A percentile compares a stretch with the other conserved stretches of the same genome.
These are phyloP conservation scores for Picea mariana DNA, from an alignment of 83 land plant genomes.

Conservation along the genomic window DNA sequence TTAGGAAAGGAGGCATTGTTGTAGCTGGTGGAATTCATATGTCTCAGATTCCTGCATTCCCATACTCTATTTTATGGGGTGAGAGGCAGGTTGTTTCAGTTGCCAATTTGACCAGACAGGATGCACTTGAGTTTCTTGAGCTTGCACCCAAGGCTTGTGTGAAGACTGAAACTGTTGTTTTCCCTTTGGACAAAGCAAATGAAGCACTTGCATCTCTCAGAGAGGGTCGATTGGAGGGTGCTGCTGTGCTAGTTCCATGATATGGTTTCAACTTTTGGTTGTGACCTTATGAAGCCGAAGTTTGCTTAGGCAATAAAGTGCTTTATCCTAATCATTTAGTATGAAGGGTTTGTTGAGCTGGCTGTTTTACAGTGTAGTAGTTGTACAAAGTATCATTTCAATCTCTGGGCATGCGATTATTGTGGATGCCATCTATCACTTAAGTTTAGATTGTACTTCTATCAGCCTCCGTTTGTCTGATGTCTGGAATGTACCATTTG, in stretches of 20 bases:
- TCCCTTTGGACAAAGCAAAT: slow-evolving; percentile 29
- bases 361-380: no score
- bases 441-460: no score
- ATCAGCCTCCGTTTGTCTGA: no score
- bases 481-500: no score
- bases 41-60: slow-evolving; percentile 30
- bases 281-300: no score
- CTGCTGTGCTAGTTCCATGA: slow-evolving; percentile 33
- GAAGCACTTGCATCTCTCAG: slow-evolving; percentile 27
- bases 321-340: no score
- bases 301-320: no score
- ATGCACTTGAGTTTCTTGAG: slow-evolving; percentile 29
- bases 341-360: no score
- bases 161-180: slow-evolving; percentile 24
- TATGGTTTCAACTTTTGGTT: neutral
- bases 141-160: slow-evolving; percentile 21
- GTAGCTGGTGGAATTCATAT: slow-evolving; percentile 31
- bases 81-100: slow-evolving; percentile 30
- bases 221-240: slow-evolving; percentile 23
- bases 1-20: slow-evolving; percentile 28
- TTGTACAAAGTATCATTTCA: no score
- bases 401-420: no score
- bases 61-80: slow-evolving; percentile 31
- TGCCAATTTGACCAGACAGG: slow-evolving; percentile 31
- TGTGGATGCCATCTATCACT: no score